A percentile compares a stretch with the other conserved stretches of the same genome.
Conservation (phyloP, 257 asterid genomes). For the Handroanthus guayacan region DNA sequence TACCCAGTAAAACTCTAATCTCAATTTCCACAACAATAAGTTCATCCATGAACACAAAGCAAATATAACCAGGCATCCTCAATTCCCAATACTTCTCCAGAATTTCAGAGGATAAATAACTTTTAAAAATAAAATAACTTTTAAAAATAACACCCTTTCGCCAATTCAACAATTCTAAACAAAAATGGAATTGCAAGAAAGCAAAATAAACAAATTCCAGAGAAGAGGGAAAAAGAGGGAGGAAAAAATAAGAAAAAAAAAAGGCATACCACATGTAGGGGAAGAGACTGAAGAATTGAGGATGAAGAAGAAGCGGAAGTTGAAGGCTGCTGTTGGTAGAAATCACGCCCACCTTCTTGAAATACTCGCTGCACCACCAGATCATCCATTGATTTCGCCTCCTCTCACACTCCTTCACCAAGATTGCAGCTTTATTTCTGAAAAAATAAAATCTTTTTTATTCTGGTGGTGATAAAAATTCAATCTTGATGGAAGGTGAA, state of each 20-base stretch:
- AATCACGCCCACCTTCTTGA: slow-evolving; percentile 98
- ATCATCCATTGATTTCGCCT: slow-evolving; percentile 71
- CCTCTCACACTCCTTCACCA: not conserved
- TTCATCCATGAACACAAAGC: slow-evolving; percentile 3
- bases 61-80: slow-evolving; percentile 29
- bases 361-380: slow-evolving; percentile 89
- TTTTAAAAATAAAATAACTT: not conserved
- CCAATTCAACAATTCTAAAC: slow-evolving; percentile 1
- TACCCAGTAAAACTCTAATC: slow-evolving; percentile 27
- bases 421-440: slow-evolving; percentile 25
- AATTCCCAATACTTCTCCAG: slow-evolving; percentile 18
- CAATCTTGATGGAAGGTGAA: slow-evolving; percentile 35
- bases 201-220: slow-evolving; percentile 9
- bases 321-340: slow-evolving; percentile 82
- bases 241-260: not conserved
- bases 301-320: slow-evolving; percentile 83
- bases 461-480: slow-evolving; percentile 13
- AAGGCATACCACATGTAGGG: slow-evolving; percentile 82
- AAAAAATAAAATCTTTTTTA: not conserved
- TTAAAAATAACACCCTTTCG: not conserved
- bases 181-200: slow-evolving; percentile 14
- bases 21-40: slow-evolving; percentile 17
- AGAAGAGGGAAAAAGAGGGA: too few species aligned
- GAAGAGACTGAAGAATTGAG: slow-evolving; percentile 96
- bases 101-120: not conserved